Evolutionary conservation across 768 basidiomycete species (phyloP).

Genomic region (Boletus rufocinnamomeus): DNA sequence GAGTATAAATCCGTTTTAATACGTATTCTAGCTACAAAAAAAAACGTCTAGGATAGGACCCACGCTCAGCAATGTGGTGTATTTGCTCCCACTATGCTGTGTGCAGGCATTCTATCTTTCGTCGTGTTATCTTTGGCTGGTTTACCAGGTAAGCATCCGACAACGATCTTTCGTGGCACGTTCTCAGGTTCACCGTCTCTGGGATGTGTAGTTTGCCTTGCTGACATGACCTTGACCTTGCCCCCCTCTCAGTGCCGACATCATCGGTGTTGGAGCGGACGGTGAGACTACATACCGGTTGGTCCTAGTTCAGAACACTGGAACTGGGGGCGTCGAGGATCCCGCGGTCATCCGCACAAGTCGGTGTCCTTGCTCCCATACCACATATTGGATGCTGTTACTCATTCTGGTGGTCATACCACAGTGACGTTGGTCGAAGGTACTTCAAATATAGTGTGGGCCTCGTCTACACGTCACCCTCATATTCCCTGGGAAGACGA

Average conservation of each 20-base stretch:
- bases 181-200: background rate
- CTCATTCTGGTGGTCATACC: background rate
- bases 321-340: constrained; percentile 29
- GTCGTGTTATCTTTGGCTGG: constrained; percentile 11
- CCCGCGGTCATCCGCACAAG: constrained; percentile 42
- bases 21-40: no score
- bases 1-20: background rate
- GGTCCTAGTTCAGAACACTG: constrained; percentile 38
- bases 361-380: constrained; percentile 9
- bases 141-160: background rate
- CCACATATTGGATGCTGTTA: no score
- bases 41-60: background rate
- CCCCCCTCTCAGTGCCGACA: constrained; percentile 16
- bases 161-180: background rate
- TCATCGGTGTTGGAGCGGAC: no score
- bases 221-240: constrained; percentile 41
- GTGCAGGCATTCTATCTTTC: background rate
- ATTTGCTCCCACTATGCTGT: background rate
- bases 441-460: no score
- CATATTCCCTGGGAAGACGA: background rate
- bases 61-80: background rate
- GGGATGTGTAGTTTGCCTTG: background rate
- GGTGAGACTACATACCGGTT: constrained; percentile 43
- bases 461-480: no score
- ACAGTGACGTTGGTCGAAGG: background rate